Evolutionary conservation across 768 basidiomycete genomes (phyloP), one percentile per base, ranked within the genome.

Genomic region (Rickenella mellea): DNA sequence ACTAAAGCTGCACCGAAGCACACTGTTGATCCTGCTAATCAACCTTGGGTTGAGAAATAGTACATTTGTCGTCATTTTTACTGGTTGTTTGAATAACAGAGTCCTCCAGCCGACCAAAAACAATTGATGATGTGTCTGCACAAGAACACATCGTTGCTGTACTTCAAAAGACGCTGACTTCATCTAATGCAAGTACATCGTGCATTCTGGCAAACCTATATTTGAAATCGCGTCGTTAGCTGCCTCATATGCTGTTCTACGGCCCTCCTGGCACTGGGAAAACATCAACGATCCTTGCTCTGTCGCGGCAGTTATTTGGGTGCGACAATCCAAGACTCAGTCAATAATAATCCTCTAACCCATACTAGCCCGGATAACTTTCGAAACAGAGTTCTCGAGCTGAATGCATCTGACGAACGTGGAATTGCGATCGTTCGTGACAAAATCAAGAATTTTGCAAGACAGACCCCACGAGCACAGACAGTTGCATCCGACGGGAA

Each of bases 1-100:
- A 50, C 32, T 27, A 39, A 47, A 27, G 29, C 46, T 11, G 46
- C 55, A 17, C 58, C 61, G 17, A 63, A 62, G 33, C 58, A 56
- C 17, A 31, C 48, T 1, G 62, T 69, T 8, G 77, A 79, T 43
- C 78, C 78, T 10, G 68, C 66, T 17, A 59, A 78, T 28, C 88
- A 91, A 56, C 91, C 96, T 47, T 99, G 96, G 96, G 92, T 99
- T 0, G 96, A 99, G 66, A 97, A 97, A 76, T 99, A 98, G 92
- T 93, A 30, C 78, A 64, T 8, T 26, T 11, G 21, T 27, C 28
- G 9, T 6, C 27, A 21, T 11, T 24, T 17, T 24, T n/a, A 8
- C 39, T 24, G 11, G 5, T 9, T 17, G 20, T 41, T 5, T 31
- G 24, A 32, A 37, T 28, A 40, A 15, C 22, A 25, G 43, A 15